Percentiles rank a stretch among this genome's conserved stretches.
phyloP scores from a whole-genome alignment of 2,329 filamentous ascomycete genomes.

The Aureobasidium sp. region DNA sequence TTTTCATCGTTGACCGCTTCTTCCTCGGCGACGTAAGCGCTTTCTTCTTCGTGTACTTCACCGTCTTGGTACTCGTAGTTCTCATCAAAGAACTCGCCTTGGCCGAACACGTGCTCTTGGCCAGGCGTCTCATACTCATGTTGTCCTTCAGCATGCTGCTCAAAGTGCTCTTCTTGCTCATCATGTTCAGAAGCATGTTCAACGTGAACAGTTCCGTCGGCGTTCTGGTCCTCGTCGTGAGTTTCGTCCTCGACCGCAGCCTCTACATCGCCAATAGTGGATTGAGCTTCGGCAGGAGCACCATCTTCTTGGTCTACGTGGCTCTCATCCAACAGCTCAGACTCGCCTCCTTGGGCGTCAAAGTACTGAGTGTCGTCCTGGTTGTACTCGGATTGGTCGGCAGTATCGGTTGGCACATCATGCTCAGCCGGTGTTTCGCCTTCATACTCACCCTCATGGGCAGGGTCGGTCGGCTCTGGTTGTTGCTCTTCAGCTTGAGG shows the following conservation, averaged over 20 bases:
- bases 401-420: not conserved
- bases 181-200: slow-evolving; percentile 8
- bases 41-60: slow-evolving; percentile 13
- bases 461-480: not conserved
- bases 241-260: not conserved
- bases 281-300: not conserved
- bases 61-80: slow-evolving; percentile 2
- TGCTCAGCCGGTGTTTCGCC: not conserved
- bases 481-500: not conserved
- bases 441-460: slow-evolving; percentile 3
- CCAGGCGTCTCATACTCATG: slow-evolving; percentile 10
- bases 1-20: not conserved
- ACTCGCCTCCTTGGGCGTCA: not conserved
- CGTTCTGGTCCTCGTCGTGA: not conserved
- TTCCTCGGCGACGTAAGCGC: slow-evolving; percentile 5
- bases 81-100: slow-evolving; percentile 16
- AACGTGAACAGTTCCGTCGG: not conserved
- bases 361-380: slow-evolving; percentile 7
- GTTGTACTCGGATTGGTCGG: not conserved
- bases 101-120: slow-evolving; percentile 15
- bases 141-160: not conserved
- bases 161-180: not conserved
- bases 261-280: not conserved
- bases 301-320: slow-evolving; percentile 5
- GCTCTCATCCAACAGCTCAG: not conserved